A percentile compares a stretch with the other conserved stretches of the same genome.
These are phyloP conservation scores for Sarocladium oryzae DNA, from an alignment of 2,329 filamentous ascomycete genomes.

Conservation along the genomic window DNA sequence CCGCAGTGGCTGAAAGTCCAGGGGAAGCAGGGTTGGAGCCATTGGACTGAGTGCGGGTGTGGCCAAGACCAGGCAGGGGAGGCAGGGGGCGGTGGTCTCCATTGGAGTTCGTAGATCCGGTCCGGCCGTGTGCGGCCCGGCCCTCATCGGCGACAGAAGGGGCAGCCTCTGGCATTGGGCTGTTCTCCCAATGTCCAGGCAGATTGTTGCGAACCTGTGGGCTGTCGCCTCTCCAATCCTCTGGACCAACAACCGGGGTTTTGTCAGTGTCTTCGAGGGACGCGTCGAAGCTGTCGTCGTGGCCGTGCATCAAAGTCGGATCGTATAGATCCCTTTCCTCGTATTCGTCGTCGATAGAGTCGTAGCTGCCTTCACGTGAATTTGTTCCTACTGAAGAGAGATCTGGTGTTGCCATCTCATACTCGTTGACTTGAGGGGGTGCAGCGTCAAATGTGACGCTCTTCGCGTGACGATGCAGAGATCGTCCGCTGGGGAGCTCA, in stretches of 20 bases:
- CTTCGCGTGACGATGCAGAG: constrained; percentile 79
- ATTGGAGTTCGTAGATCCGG: constrained; percentile 70
- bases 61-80: constrained; percentile 63
- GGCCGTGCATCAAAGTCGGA: constrained; percentile 32
- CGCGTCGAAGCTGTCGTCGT: constrained; percentile 89
- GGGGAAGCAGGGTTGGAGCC: constrained; percentile 50
- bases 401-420: constrained; percentile 95
- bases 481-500: constrained; percentile 57
- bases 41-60: constrained; percentile 31
- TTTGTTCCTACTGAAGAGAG: constrained; percentile 86
- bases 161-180: constrained; percentile 55
- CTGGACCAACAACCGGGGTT: constrained; percentile 93
- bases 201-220: constrained; percentile 26
- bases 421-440: constrained; percentile 92
- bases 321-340: constrained; percentile 57
- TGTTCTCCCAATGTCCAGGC: constrained; percentile 52
- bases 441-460: constrained; percentile 95
- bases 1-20: constrained; percentile 63
- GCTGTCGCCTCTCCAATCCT: constrained; percentile 84
- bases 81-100: constrained; percentile 79
- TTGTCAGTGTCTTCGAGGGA: constrained; percentile 94
- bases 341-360: constrained; percentile 72
- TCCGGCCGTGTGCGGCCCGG: constrained; percentile 53
- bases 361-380: constrained; percentile 89
- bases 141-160: constrained; percentile 35